Percentiles rank a stretch among this genome's conserved stretches.
phyloP scores from a whole-genome alignment of 2,329 filamentous ascomycete species.

The Penicillium digitatum region DNA sequence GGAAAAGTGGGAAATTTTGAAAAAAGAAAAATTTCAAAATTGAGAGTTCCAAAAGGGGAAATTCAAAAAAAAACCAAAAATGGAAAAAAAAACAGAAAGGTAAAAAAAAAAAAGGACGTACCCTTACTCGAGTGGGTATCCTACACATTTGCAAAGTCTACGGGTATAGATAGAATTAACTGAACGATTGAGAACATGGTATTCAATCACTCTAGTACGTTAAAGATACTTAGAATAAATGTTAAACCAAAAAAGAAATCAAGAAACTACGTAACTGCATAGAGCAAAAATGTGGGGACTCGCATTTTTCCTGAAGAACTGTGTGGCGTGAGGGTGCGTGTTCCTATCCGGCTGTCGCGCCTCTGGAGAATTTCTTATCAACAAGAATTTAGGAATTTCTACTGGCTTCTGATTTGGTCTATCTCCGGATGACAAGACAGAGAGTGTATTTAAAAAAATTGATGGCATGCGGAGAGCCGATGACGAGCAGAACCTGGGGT shows the following conservation, averaged over 20 bases:
- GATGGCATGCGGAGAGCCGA: conserved; percentile 13
- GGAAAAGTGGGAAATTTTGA: conserved; percentile 13
- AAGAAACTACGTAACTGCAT: conserved; percentile 3
- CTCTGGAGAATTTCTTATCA: conserved; percentile 15
- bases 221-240: not conserved
- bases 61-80: conserved; percentile 6
- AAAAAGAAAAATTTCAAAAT: not conserved
- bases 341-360: conserved; percentile 25
- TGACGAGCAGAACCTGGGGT: conserved; percentile 7
- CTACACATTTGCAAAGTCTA: not conserved
- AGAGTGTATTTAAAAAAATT: conserved; percentile 9
- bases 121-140: not conserved
- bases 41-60: conserved; percentile 18
- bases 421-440: not conserved
- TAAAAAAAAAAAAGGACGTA: conserved; percentile 6
- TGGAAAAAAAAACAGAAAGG: conserved; percentile 7
- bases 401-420: not conserved
- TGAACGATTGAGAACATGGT: not conserved
- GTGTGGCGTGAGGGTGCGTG: conserved; percentile 28
- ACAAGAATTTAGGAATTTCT: not conserved
- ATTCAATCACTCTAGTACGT: not conserved
- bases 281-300: conserved; percentile 17
- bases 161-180: not conserved
- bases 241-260: not conserved
- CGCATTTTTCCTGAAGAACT: conserved; percentile 19